Evolutionary conservation across 768 basidiomycete species (phyloP).

Genomic region (Trametes cinnabarina): DNA sequence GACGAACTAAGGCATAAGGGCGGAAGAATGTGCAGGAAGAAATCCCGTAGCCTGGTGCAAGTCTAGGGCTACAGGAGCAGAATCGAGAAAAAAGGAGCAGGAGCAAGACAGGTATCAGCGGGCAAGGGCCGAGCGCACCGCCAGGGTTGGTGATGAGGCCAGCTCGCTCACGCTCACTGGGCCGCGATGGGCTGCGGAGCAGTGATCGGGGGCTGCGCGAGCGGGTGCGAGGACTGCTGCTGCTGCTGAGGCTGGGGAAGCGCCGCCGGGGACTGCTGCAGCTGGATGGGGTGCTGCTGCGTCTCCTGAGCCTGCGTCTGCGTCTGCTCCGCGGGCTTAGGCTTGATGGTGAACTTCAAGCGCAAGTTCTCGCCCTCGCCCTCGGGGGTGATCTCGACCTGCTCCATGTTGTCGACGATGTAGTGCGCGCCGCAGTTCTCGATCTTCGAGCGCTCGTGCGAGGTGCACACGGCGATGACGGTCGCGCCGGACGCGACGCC

Average conservation of each 20-base stretch:
- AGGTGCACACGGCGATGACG: slow-evolving; percentile 75
- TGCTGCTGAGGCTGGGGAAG: neutral
- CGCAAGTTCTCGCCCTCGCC: slow-evolving; percentile 31
- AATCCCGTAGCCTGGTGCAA: neutral
- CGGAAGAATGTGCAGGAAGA: neutral
- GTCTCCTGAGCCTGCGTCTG: neutral
- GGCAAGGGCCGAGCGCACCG: neutral
- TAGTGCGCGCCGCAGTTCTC: slow-evolving; percentile 57
- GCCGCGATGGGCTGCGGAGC: slow-evolving; percentile 4
- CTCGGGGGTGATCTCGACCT: slow-evolving; percentile 41
- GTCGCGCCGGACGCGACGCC: slow-evolving; percentile 73
- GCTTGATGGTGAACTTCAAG: slow-evolving; percentile 43
- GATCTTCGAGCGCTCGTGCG: slow-evolving; percentile 56
- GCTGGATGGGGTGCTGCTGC: slow-evolving; percentile 33
- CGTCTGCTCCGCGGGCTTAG: slow-evolving; percentile 1
- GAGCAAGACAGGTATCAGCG: neutral
- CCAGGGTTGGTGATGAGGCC: neutral
- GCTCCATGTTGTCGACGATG: slow-evolving; percentile 54
- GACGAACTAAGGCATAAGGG: neutral
- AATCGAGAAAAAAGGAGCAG: neutral
- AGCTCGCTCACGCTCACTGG: slow-evolving; percentile 5
- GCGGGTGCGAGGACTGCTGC: slow-evolving; percentile 5
- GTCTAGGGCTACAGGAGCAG: slow-evolving; percentile 1
- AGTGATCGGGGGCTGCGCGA: slow-evolving; percentile 9
- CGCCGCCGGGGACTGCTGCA: neutral